These are phyloP conservation scores for Bryopsis sp. DNA, from an alignment of 139 green algal genomes.

Conservation along the genomic window DNA sequence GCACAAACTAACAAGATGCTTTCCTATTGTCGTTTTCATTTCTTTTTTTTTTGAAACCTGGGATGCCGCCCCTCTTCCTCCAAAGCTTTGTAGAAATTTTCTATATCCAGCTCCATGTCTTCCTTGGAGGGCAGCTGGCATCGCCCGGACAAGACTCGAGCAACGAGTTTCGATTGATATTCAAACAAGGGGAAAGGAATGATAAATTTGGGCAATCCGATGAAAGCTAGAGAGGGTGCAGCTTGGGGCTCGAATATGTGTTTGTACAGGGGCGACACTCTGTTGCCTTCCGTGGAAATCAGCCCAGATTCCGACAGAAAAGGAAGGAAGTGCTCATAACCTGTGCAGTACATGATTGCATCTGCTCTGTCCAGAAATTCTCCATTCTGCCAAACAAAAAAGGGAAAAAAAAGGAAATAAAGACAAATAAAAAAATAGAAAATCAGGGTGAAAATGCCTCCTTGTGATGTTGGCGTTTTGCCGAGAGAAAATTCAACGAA, in stretches of 20 bases:
- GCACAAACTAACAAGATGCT: no score
- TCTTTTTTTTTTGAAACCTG: no score
- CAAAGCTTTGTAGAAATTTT: neutral
- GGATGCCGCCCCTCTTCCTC: no score
- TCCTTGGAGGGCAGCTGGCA: neutral
- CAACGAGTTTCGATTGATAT: constrained; percentile 11
- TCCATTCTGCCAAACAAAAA: constrained; percentile 7
- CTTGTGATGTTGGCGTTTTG: no score
- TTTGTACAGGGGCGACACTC: constrained; percentile 4
- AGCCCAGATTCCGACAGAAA: neutral
- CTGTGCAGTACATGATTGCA: constrained; percentile 10
- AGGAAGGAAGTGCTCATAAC: neutral
- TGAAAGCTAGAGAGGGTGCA: constrained; percentile 2
- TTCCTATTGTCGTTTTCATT: no score
- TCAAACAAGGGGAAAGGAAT: neutral
- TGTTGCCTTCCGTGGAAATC: neutral
- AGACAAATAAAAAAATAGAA: no score
- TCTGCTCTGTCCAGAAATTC: neutral
- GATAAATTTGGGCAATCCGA: neutral
- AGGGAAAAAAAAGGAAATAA: no score
- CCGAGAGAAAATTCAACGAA: no score
- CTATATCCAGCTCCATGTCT: neutral
- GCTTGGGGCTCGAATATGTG: constrained; percentile 4
- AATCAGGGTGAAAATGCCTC: no score
- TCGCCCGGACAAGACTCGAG: neutral